Percentiles rank a stretch among this genome's conserved stretches.
phyloP scores from a whole-genome alignment of 2,329 filamentous ascomycete genomes.

The Juglanconis oblonga region DNA sequence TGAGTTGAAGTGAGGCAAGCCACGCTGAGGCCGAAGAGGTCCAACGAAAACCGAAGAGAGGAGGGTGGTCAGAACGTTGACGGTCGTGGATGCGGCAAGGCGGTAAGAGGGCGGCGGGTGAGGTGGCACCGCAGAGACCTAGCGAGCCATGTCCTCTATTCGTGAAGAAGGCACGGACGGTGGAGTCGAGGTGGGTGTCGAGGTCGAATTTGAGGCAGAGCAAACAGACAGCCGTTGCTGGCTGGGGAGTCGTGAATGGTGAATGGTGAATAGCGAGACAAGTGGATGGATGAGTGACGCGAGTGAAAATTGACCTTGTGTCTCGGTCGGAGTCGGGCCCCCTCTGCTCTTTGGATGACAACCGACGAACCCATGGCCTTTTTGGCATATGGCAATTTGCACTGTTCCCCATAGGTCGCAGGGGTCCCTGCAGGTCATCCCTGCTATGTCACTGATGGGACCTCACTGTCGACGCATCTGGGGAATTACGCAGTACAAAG shows the following conservation, averaged over 20 bases:
- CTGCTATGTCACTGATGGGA: neutral
- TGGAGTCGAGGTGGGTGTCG: neutral
- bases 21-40: neutral
- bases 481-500: no score
- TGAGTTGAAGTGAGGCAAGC: slow-evolving; percentile 7
- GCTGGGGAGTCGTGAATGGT: neutral
- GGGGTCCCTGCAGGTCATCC: neutral
- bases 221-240: neutral
- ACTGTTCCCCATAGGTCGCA: neutral
- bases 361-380: neutral
- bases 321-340: neutral
- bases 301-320: neutral
- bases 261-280: neutral
- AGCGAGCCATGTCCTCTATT: neutral
- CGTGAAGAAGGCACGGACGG: neutral
- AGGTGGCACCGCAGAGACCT: slow-evolving; percentile 3
- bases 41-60: neutral
- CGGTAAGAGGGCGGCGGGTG: neutral
- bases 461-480: no score
- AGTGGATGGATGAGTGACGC: neutral
- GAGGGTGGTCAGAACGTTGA: neutral
- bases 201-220: neutral
- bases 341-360: neutral
- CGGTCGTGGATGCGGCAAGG: neutral
- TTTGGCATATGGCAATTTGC: neutral